Base-by-base conservation (phyloP, 2,329 filamentous ascomycete genomes). In the Thermoascus crustaceus region DNA sequence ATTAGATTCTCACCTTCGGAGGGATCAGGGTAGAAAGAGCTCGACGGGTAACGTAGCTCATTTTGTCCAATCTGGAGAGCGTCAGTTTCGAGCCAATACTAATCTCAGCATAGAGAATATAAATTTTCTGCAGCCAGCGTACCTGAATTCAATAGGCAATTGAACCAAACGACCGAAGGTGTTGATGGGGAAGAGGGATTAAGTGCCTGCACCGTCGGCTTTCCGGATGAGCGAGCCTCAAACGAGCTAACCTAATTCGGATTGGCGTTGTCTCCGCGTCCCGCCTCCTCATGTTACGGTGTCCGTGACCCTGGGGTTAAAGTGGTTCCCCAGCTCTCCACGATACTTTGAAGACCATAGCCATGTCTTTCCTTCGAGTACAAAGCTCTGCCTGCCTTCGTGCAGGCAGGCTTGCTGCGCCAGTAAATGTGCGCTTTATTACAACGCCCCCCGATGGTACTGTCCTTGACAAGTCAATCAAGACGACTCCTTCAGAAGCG, bases 1-100 rank as follows among this genome's bases (percentile, higher is more conserved):
- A 29, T 26, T 36, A 32, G 17, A 31, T 41, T 42, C 73, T 54
- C 73, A 94, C 89, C 87, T 98, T 98, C 61, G 93, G 91, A 55
- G 93, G 93, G 59, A 98, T 95, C 68, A 98, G 82, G 75, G 93
- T 94, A 64, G 91, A 96, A 63, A 95, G 82, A 76, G 78, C 84
- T 72, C 88, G 81, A 71, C 84, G 85, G 61, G 80, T 78, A 61
- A 93, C 76, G 78, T 80, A 91, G 76, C 86, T 94, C 88, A 94
- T 95, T 69, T 71, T 85, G 75, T 64, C 54, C 45, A 47, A 48
- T 50, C 54, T 59, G 33, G 17, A 36, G 13, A 54, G 47, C 43
- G 45, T 40, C 42, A 48, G 46, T 50, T 53, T 47, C 39, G 29
- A 39, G 39, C 17, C 20, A 30, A 32, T 35, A 9, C 33, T 22